Percentiles rank a stretch among this genome's conserved stretches.
Conservation (phyloP, 2,329 filamentous ascomycete genomes). For the Aspergillus flavus region DNA sequence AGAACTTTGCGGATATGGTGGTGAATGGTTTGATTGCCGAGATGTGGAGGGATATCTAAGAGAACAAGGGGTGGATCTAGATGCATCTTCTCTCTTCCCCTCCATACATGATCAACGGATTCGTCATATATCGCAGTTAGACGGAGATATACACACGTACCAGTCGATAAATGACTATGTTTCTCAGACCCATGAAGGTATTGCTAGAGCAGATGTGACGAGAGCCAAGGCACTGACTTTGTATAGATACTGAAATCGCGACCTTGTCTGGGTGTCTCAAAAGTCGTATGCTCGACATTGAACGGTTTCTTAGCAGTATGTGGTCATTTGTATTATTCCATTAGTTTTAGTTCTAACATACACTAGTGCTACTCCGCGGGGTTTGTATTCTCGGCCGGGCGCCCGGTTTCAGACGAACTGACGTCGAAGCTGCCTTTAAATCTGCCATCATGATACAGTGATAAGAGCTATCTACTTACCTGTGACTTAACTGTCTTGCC, state of each 20-base stretch:
- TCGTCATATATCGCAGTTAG: background rate
- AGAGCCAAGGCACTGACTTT: background rate
- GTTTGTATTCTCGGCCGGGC: background rate
- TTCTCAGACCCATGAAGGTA: background rate
- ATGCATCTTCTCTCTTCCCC: constrained; percentile 9
- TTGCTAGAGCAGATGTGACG: no score
- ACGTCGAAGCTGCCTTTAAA: background rate
- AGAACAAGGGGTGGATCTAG: constrained; percentile 8
- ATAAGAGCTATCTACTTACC: background rate
- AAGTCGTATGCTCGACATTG: background rate
- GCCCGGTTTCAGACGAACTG: background rate
- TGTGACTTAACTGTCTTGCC: no score
- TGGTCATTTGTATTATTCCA: background rate
- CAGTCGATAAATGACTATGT: background rate
- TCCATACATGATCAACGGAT: background rate
- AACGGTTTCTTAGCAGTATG: background rate
- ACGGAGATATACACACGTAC: background rate
- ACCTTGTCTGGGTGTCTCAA: background rate
- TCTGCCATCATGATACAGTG: background rate
- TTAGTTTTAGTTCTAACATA: background rate
- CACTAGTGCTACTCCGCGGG: background rate
- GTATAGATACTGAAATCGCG: background rate
- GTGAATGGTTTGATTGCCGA: constrained; percentile 25
- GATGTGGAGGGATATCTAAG: constrained; percentile 25
- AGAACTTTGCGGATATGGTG: constrained; percentile 19